phyloP scores from a whole-genome alignment of 306 rosid genomes.

The Malus sylvestris region DNA sequence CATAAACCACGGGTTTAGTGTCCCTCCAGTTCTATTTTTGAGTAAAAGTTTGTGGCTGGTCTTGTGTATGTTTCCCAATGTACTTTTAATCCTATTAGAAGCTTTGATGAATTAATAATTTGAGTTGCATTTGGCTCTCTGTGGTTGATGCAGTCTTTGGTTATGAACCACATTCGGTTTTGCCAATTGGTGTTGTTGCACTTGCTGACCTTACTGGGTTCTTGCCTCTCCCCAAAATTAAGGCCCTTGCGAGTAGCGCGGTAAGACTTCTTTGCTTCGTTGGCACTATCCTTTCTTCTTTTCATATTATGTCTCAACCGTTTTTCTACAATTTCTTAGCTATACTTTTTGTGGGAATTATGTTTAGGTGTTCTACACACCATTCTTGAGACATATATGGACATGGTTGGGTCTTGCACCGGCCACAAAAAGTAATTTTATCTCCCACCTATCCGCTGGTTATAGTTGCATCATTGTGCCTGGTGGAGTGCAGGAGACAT shows the following conservation, averaged over 20 bases:
- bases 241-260: constrained; percentile 95
- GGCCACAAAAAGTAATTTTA: constrained; percentile 60
- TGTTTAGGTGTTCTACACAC: constrained; percentile 73
- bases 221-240: constrained; percentile 83
- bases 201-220: constrained; percentile 79
- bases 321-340: neutral
- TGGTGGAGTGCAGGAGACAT: constrained; percentile 95
- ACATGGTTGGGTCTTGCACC: constrained; percentile 90
- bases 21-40: neutral
- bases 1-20: neutral
- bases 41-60: neutral
- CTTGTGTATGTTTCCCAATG: neutral
- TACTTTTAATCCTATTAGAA: neutral
- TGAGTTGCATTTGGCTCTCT: neutral
- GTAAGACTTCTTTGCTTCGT: constrained; percentile 43
- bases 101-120: neutral
- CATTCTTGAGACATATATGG: constrained; percentile 93
- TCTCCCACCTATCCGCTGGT: constrained; percentile 55
- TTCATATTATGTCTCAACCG: neutral
- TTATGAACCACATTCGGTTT: constrained; percentile 93
- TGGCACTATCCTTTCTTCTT: neutral
- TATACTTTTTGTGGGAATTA: neutral
- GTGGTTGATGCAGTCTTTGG: constrained; percentile 64
- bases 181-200: constrained; percentile 83
- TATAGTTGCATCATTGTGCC: constrained; percentile 86